These are phyloP conservation scores for Cyberlindnera lachancei DNA, from an alignment of 805 yeast species.

Conservation along the genomic window DNA sequence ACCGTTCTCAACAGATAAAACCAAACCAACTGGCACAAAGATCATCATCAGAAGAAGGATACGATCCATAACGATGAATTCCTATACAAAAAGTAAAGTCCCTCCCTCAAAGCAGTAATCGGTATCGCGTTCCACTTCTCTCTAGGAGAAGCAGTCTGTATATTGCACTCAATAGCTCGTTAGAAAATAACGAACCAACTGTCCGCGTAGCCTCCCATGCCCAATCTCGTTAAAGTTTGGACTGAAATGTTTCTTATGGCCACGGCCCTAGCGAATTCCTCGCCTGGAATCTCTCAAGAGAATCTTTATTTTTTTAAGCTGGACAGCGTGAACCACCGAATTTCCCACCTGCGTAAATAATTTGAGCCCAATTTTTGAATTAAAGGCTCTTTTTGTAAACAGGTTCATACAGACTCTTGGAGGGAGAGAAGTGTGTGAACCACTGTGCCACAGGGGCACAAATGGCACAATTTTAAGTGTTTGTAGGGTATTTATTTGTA, in stretches of 20 bases:
- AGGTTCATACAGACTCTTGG: constrained; percentile 25
- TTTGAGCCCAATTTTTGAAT: neutral
- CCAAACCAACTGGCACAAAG: too few relatives aligned
- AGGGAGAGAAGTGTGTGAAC: constrained; percentile 11
- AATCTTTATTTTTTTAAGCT: constrained; percentile 14
- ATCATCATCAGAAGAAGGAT: too few relatives aligned
- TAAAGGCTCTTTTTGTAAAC: constrained; percentile 17
- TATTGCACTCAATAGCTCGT: constrained; percentile 53
- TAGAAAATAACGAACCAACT: constrained; percentile 40
- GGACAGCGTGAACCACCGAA: constrained; percentile 57
- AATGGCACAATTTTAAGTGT: neutral
- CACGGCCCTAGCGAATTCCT: constrained; percentile 45
- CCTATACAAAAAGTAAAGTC: constrained; percentile 12
- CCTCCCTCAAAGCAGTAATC: constrained; percentile 46
- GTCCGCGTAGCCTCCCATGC: constrained; percentile 52
- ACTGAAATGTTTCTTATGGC: constrained; percentile 41
- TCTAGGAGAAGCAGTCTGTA: constrained; percentile 37
- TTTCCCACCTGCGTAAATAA: constrained; percentile 41
- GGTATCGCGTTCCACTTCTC: constrained; percentile 48
- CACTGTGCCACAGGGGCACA: constrained; percentile 20
- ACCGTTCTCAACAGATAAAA: too few relatives aligned
- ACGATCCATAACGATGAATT: too few relatives aligned
- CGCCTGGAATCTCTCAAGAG: constrained; percentile 55
- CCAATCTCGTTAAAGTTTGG: too few relatives aligned
- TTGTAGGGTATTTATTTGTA: neutral